Evolutionary conservation across 768 basidiomycete species (phyloP).

Genomic region (Cystoderma amianthinum): DNA sequence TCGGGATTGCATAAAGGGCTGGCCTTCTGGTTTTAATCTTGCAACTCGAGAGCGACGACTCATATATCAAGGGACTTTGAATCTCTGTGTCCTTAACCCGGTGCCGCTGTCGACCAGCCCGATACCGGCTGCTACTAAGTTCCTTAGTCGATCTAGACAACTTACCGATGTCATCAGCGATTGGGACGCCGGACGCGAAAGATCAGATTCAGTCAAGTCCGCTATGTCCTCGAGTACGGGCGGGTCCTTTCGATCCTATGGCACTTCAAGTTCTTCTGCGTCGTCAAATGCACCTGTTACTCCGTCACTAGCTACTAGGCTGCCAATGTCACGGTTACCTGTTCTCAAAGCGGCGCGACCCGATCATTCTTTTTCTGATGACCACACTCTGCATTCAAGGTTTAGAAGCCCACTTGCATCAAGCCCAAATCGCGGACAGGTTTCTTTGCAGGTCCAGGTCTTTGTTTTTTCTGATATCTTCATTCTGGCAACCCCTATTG

Average conservation of each 20-base stretch:
- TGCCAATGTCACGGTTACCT: neutral
- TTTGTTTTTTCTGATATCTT: conserved; percentile 67
- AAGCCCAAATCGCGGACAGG: conserved; percentile 6
- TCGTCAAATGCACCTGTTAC: neutral
- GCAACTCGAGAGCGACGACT: conserved; percentile 71
- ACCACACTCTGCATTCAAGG: too few species aligned
- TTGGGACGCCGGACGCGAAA: conserved; percentile 32
- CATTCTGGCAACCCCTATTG: conserved; percentile 35
- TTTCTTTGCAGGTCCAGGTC: conserved; percentile 18
- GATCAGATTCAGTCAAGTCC: conserved; percentile 32
- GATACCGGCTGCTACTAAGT: neutral
- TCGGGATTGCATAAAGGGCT: conserved; percentile 49
- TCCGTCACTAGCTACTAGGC: neutral
- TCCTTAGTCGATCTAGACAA: conserved; percentile 19
- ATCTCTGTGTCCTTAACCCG: conserved; percentile 15
- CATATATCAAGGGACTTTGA: conserved; percentile 58
- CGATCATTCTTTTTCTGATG: too few species aligned
- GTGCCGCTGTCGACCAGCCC: neutral
- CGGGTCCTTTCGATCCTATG: neutral
- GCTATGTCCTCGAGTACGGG: conserved; percentile 13
- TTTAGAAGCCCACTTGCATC: too few species aligned
- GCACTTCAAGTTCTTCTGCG: conserved; percentile 1
- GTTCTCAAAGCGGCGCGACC: neutral
- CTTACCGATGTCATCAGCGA: conserved; percentile 35
- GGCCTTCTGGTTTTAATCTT: conserved; percentile 46